Evolutionary conservation across 768 basidiomycete species (phyloP).

Genomic region (Psilocybe sp.): DNA sequence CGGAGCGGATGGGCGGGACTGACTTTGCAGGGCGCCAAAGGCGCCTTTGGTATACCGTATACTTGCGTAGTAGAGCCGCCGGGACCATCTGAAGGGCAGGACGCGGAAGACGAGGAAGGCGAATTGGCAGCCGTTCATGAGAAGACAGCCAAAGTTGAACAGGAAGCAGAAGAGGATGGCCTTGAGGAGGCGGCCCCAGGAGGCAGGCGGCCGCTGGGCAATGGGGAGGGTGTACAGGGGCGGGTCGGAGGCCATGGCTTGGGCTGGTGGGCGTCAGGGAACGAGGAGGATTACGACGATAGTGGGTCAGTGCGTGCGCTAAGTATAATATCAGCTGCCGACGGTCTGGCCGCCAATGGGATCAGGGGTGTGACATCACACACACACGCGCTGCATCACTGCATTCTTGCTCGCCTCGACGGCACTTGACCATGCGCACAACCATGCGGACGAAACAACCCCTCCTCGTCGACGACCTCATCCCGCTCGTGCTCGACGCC

Average conservation of each 20-base stretch:
- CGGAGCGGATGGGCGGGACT: slow-evolving; percentile 23
- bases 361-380: slow-evolving; percentile 19
- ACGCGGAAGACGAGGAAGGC: slow-evolving; percentile 61
- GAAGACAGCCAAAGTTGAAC: slow-evolving; percentile 64
- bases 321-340: slow-evolving; percentile 6
- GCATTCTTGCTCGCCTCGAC: background rate
- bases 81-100: slow-evolving; percentile 57
- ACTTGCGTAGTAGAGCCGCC: slow-evolving; percentile 60
- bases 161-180: slow-evolving; percentile 51
- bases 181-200: slow-evolving; percentile 51
- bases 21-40: slow-evolving; percentile 74
- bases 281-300: slow-evolving; percentile 8
- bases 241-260: slow-evolving; percentile 18
- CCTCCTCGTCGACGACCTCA: slow-evolving; percentile 46
- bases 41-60: slow-evolving; percentile 82
- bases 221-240: slow-evolving; percentile 48
- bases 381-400: slow-evolving; percentile 3
- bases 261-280: slow-evolving; percentile 2
- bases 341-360: background rate
- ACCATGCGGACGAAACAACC: too few species aligned
- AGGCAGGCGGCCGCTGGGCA: slow-evolving; percentile 43
- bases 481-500: slow-evolving; percentile 47
- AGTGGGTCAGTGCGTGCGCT: too few species aligned
- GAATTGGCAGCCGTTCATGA: slow-evolving; percentile 74
- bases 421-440: background rate